A percentile compares a stretch with the other conserved stretches of the same genome.
Conservation (phyloP, 2,329 filamentous ascomycete species). For the Pleurostoma richardsiae region DNA sequence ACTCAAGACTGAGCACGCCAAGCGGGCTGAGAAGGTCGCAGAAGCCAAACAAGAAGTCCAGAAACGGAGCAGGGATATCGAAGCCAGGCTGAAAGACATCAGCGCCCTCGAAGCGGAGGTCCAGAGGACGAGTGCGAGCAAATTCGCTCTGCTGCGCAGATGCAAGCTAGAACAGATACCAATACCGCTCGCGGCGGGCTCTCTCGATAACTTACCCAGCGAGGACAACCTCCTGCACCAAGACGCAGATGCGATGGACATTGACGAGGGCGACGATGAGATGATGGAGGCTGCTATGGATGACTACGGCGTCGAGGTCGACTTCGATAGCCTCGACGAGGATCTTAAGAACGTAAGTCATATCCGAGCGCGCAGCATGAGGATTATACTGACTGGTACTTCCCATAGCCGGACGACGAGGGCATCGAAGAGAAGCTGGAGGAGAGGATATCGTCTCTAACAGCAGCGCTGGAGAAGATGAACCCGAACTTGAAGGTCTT, state of each 20-base stretch:
- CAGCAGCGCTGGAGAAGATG: slow-evolving; percentile 82
- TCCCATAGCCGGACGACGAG: slow-evolving; percentile 37
- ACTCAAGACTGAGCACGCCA: slow-evolving; percentile 60
- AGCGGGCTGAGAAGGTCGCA: slow-evolving; percentile 71
- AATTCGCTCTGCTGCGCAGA: slow-evolving; percentile 78
- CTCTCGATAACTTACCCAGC: slow-evolving; percentile 80
- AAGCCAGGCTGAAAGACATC: slow-evolving; percentile 67
- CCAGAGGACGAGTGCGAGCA: slow-evolving; percentile 76
- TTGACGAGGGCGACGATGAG: slow-evolving; percentile 68
- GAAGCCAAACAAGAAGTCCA: slow-evolving; percentile 76
- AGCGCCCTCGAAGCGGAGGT: slow-evolving; percentile 76
- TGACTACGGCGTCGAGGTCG: slow-evolving; percentile 86
- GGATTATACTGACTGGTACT: not conserved
- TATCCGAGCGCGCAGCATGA: not conserved
- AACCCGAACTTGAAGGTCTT: slow-evolving; percentile 96
- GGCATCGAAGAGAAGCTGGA: slow-evolving; percentile 70
- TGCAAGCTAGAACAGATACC: slow-evolving; percentile 93
- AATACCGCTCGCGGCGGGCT: slow-evolving; percentile 71
- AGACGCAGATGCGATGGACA: slow-evolving; percentile 86
- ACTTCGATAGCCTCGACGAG: slow-evolving; percentile 78
- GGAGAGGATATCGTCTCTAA: slow-evolving; percentile 71
- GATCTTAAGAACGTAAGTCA: slow-evolving; percentile 69
- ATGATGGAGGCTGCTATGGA: slow-evolving; percentile 64
- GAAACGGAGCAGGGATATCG: slow-evolving; percentile 79
- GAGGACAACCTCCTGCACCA: slow-evolving; percentile 73